Conservation (phyloP, 768 basidiomycete species). For the Tylopilus vinaceipallidus region DNA sequence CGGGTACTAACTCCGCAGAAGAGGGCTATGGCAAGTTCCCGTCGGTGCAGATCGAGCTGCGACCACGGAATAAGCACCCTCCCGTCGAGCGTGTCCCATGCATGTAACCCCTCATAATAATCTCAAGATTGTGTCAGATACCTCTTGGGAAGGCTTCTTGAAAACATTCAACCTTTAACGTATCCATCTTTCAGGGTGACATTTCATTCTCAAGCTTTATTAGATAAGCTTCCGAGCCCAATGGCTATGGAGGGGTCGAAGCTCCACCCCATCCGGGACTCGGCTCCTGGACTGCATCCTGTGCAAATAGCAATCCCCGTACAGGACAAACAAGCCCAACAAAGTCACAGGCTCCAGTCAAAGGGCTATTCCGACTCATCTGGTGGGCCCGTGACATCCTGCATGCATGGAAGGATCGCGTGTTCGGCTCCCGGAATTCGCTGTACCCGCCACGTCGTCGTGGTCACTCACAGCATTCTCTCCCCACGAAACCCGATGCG, state of each 20-base stretch:
- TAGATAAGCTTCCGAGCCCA: constrained; percentile 33
- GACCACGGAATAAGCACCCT: constrained; percentile 21
- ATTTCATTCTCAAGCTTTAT: constrained; percentile 21
- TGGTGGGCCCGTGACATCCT: neutral
- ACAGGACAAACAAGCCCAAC: constrained; percentile 1
- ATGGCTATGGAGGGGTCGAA: constrained; percentile 17
- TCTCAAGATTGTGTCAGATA: constrained; percentile 18
- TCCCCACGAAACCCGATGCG: constrained; percentile 6
- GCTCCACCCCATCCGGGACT: constrained; percentile 6
- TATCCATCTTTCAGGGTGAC: constrained; percentile 11
- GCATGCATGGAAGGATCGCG: neutral
- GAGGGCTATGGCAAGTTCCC: constrained; percentile 24
- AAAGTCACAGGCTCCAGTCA: neutral
- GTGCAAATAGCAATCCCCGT: constrained; percentile 12
- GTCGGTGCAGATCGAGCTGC: constrained; percentile 30
- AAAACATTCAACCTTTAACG: constrained; percentile 22
- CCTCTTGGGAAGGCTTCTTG: constrained; percentile 13
- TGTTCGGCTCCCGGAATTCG: constrained; percentile 20
- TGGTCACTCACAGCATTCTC: constrained; percentile 6
- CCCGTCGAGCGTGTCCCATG: constrained; percentile 12
- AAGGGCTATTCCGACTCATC: constrained; percentile 1
- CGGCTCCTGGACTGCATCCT: constrained; percentile 14
- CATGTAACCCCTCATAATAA: constrained; percentile 4
- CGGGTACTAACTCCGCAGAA: constrained; percentile 34
- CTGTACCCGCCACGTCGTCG: constrained; percentile 13